Base-by-base conservation (phyloP, 495 filamentous ascomycete genomes). In the Xylaria sp. region DNA sequence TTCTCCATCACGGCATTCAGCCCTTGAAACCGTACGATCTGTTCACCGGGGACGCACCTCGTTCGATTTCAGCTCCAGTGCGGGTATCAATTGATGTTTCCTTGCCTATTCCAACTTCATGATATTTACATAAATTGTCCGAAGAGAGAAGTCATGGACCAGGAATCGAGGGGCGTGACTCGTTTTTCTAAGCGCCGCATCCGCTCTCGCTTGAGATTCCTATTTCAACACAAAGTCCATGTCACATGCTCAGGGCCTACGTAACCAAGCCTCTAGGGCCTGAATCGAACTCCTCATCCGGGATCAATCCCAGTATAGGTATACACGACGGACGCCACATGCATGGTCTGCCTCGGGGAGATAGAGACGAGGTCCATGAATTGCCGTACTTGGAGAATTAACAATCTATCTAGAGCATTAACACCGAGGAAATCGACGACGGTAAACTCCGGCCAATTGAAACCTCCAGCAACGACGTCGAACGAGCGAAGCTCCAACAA, bases 11-110 rank as follows among this genome's bases (percentile, higher is more conserved):
- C 35, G 19, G 48, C 64, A 55, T 67, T 55, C 64, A 53, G 64
- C 46, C 64, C 48, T 55, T 43, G 48, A 53, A 67, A 67, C 64
- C 63, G 64, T 67, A 67, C 48, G 64, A 67, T 67, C 64, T 67
- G 48, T 64, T 31, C 29, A 66, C 33, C 48, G 33, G 35, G 40
- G 31, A 52, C 48, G n/a, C n/a, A 41, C 48, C 48, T 67, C 64
- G 64, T 67, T 67, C 64, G 64, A 67, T 67, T 11, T 40, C 37
- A 64, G 41, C 61, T 41, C 35, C n/a, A 41, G 59, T 9, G 9
- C 59, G 59, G 4, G 59, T 43, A 1, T 41, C 35, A 62, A 62
- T 62, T 11, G 59, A 43, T 62, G 3, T 62, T 62, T 6, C 37
- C 59, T 37, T 62, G 26, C 59, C 17, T 4, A 14, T 41, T 29